A percentile compares a stretch with the other conserved stretches of the same genome.
These are phyloP conservation scores for Clarireedia monteithiana DNA, from an alignment of 2,329 filamentous ascomycete genomes.

Conservation along the genomic window DNA sequence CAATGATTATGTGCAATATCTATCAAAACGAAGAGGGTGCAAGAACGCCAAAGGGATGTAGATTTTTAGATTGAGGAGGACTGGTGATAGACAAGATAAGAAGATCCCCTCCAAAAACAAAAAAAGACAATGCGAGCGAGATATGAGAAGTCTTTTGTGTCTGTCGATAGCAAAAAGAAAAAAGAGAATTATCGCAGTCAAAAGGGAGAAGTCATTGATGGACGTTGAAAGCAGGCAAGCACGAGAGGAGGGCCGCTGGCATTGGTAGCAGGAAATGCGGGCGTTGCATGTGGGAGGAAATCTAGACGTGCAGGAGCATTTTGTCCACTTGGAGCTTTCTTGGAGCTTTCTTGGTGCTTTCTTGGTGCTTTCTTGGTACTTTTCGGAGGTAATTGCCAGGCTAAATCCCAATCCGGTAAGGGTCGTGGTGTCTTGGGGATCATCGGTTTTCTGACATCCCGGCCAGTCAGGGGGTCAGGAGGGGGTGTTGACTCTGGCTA, in stretches of 20 bases:
- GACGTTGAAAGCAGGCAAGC: not conserved
- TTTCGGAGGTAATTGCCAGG: not conserved
- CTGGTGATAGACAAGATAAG: too few relatives aligned
- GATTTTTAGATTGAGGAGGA: too few relatives aligned
- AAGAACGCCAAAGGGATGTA: not conserved
- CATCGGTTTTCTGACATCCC: too few relatives aligned
- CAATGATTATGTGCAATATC: slow-evolving; percentile 2
- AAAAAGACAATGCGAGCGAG: not conserved
- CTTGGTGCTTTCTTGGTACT: too few relatives aligned
- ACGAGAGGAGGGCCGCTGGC: too few relatives aligned
- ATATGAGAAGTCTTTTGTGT: not conserved
- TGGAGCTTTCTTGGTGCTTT: too few relatives aligned
- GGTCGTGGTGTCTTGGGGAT: not conserved
- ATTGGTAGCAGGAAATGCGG: too few relatives aligned
- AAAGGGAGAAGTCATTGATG: not conserved
- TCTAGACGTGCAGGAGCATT: too few relatives aligned
- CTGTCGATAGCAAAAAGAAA: not conserved
- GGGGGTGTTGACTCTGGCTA: too few relatives aligned
- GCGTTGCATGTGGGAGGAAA: too few relatives aligned
- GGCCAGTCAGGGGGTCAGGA: too few relatives aligned
- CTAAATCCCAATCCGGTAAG: not conserved
- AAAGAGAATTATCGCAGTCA: not conserved
- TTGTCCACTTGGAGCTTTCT: not conserved
- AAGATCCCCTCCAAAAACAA: not conserved
- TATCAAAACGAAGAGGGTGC: not conserved